These are phyloP conservation scores for Fusarium sp. DNA, from an alignment of 2,329 filamentous ascomycete species.

Conservation along the genomic window DNA sequence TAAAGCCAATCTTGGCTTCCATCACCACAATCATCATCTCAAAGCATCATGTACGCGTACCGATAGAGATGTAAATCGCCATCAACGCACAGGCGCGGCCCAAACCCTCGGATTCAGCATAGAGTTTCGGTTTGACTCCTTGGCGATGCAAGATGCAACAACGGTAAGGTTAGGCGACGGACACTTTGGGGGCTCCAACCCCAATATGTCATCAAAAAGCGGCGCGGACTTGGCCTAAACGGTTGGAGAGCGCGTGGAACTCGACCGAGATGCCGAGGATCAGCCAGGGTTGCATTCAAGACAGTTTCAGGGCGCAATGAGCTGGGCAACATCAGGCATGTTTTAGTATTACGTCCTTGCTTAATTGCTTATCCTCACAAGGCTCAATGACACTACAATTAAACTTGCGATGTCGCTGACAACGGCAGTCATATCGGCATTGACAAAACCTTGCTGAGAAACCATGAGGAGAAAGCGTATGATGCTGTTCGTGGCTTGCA, in stretches of 20 bases:
- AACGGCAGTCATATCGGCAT: neutral
- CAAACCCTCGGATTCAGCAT: neutral
- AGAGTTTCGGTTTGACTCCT: neutral
- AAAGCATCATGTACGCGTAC: neutral
- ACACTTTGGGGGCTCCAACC: slow-evolving; percentile 19
- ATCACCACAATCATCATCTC: neutral
- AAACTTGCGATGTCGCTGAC: neutral
- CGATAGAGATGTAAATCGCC: neutral
- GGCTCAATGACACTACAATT: neutral
- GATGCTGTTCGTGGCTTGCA: neutral
- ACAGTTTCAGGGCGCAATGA: neutral
- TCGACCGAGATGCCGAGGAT: slow-evolving; percentile 15
- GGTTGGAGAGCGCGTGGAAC: slow-evolving; percentile 5
- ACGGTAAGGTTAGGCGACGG: neutral
- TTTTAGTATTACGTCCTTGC: neutral
- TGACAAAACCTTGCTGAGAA: neutral
- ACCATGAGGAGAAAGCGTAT: neutral
- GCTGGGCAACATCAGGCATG: neutral
- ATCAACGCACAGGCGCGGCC: neutral
- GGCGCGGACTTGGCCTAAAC: neutral
- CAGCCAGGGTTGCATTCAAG: neutral
- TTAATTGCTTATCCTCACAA: neutral
- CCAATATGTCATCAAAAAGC: neutral
- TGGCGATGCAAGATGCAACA: neutral
- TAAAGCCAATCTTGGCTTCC: neutral